Evolutionary conservation across 2,329 filamentous ascomycete genomes (phyloP).

Genomic region (Colletotrichum theobromicola): DNA sequence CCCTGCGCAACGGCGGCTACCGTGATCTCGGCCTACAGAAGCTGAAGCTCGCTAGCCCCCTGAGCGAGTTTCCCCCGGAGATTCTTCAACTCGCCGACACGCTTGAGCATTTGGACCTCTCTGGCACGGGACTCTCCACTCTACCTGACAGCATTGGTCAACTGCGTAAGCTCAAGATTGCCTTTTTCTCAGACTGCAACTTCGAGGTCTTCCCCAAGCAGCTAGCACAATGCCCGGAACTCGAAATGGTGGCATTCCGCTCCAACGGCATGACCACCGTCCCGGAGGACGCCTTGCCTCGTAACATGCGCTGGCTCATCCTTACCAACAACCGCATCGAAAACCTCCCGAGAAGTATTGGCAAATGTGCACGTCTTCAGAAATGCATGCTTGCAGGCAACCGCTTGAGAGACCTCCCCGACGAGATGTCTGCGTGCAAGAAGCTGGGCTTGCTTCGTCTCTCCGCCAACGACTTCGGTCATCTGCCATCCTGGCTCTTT

Average conservation of each 20-base stretch:
- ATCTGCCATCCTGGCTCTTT: constrained; percentile 49
- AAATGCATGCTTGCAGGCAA: constrained; percentile 58
- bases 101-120: constrained; percentile 54
- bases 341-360: constrained; percentile 45
- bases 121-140: constrained; percentile 44
- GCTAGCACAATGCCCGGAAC: constrained; percentile 44
- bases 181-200: constrained; percentile 51
- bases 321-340: constrained; percentile 50
- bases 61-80: constrained; percentile 41
- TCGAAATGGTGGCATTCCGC: constrained; percentile 57
- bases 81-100: constrained; percentile 45
- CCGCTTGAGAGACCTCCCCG: constrained; percentile 41
- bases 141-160: constrained; percentile 44
- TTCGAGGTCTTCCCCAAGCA: constrained; percentile 47
- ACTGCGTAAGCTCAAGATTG: constrained; percentile 48
- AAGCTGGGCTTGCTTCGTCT: constrained; percentile 49
- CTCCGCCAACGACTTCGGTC: constrained; percentile 43
- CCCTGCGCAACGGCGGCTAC: constrained; percentile 36
- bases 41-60: constrained; percentile 38
- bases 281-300: constrained; percentile 46
- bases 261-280: constrained; percentile 48
- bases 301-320: constrained; percentile 51
- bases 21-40: constrained; percentile 29
- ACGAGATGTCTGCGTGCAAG: constrained; percentile 46
- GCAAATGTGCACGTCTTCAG: constrained; percentile 45